These are phyloP conservation scores for Sporisorium scitamineum DNA, from an alignment of 1,284 basidiomycete species.

Conservation along the genomic window DNA sequence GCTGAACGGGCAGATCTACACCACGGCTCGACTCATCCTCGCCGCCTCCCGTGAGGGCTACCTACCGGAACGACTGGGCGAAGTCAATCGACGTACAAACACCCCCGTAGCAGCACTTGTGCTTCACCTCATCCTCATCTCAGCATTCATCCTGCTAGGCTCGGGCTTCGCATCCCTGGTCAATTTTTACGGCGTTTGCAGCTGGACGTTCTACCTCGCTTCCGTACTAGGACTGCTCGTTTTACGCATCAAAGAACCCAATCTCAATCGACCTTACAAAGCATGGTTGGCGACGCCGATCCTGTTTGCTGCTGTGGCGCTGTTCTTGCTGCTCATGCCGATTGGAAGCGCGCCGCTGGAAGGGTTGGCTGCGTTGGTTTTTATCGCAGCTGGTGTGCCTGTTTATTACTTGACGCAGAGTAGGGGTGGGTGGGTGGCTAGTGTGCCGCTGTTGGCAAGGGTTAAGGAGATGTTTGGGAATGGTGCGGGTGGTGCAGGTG, in stretches of 20 bases:
- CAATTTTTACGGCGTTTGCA: slow-evolving; percentile 72
- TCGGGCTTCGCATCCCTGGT: slow-evolving; percentile 71
- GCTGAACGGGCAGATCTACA: slow-evolving; percentile 59
- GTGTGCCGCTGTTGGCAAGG: slow-evolving; percentile 5
- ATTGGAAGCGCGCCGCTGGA: slow-evolving; percentile 91
- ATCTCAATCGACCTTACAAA: slow-evolving; percentile 76
- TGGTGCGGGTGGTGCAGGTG: neutral
- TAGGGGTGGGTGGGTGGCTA: slow-evolving; percentile 9
- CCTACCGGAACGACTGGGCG: slow-evolving; percentile 71
- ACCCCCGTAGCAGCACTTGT: slow-evolving; percentile 57
- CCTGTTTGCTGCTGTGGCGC: slow-evolving; percentile 87
- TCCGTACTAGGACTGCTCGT: slow-evolving; percentile 83
- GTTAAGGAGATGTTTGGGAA: slow-evolving; percentile 14
- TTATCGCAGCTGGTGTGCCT: slow-evolving; percentile 60
- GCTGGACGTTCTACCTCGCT: slow-evolving; percentile 64
- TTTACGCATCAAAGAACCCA: slow-evolving; percentile 88
- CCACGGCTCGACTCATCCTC: slow-evolving; percentile 81
- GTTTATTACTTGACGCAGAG: slow-evolving; percentile 63
- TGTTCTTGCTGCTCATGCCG: slow-evolving; percentile 95
- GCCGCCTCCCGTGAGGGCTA: slow-evolving; percentile 89
- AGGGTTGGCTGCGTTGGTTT: slow-evolving; percentile 60
- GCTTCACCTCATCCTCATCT: slow-evolving; percentile 72
- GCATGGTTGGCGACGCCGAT: slow-evolving; percentile 92
- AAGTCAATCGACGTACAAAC: slow-evolving; percentile 30
- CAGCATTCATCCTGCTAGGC: slow-evolving; percentile 62